Conservation (phyloP, 495 filamentous ascomycete species). For the Monascus purpureus region DNA sequence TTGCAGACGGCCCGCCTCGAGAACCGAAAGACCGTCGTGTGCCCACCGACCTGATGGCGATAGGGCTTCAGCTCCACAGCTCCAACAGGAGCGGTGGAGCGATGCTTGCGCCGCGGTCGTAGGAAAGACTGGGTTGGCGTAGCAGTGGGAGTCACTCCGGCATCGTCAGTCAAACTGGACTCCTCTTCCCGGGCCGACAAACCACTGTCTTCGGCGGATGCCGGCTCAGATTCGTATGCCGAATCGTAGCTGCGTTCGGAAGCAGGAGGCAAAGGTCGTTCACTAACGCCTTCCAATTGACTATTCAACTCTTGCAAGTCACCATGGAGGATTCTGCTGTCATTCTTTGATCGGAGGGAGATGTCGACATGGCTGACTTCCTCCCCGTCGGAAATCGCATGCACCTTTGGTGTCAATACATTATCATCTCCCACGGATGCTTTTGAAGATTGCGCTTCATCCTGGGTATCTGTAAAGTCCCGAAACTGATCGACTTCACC, state of each 20-base stretch:
- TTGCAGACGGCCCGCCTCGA: conserved; percentile 93
- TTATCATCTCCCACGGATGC: conserved; percentile 18
- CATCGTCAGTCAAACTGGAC: conserved; percentile 41
- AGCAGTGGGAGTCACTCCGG: conserved; percentile 46
- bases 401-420: conserved; percentile 19
- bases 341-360: conserved; percentile 44
- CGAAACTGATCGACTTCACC: conserved; percentile 26
- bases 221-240: conserved; percentile 45
- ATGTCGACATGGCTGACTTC: conserved; percentile 42
- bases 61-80: conserved; percentile 96
- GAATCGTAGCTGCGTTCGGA: conserved; percentile 30
- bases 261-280: conserved; percentile 21
- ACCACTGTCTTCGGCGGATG: conserved; percentile 40
- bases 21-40: conserved; percentile 92
- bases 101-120: conserved; percentile 17
- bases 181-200: conserved; percentile 35
- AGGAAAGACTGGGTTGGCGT: conserved; percentile 32
- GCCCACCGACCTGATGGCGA: conserved; percentile 91
- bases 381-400: conserved; percentile 17
- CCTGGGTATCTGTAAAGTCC: conserved; percentile 30
- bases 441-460: conserved; percentile 19
- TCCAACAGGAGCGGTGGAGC: conserved; percentile 49
- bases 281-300: conserved; percentile 18
- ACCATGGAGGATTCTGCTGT: conserved; percentile 46
- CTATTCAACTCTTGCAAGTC: conserved; percentile 33